Percentiles rank a stretch among this genome's conserved stretches.
Conservation (phyloP, 768 basidiomycete species). For the Rhizopogon sp. region DNA sequence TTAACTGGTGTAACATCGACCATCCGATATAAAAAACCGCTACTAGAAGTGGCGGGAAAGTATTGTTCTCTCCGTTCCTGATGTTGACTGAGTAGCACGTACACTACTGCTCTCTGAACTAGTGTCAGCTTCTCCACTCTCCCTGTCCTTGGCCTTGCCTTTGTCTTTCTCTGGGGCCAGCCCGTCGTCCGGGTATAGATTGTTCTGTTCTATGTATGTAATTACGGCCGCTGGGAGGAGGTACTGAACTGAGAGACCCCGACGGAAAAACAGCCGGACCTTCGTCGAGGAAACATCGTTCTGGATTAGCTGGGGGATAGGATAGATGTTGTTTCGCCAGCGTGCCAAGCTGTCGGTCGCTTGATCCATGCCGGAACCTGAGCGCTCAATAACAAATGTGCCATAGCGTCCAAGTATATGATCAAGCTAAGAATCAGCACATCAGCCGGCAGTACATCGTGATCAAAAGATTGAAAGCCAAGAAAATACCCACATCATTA, state of each 20-base stretch:
- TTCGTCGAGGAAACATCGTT: constrained; percentile 98
- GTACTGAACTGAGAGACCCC: constrained; percentile 83
- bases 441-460: not conserved
- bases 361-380: constrained; percentile 88
- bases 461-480: not conserved
- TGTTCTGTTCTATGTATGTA: constrained; percentile 88
- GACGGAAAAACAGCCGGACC: constrained; percentile 73
- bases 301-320: constrained; percentile 92
- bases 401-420: constrained; percentile 96
- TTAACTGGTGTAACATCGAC: too few relatives aligned
- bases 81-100: too few relatives aligned
- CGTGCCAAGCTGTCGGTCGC: constrained; percentile 69
- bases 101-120: too few relatives aligned
- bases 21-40: too few relatives aligned
- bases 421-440: constrained; percentile 59
- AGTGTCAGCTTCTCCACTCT: constrained; percentile 4
- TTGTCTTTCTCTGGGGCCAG: constrained; percentile 30
- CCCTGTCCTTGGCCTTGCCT: constrained; percentile 34
- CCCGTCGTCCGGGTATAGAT: constrained; percentile 67
- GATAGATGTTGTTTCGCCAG: constrained; percentile 81
- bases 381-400: constrained; percentile 90
- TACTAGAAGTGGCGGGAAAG: too few relatives aligned
- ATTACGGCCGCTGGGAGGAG: constrained; percentile 88
- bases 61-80: too few relatives aligned
- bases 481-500: constrained; percentile 66